Conservation (phyloP, 306 rosid genomes). For the Begonia peltatifolia region DNA sequence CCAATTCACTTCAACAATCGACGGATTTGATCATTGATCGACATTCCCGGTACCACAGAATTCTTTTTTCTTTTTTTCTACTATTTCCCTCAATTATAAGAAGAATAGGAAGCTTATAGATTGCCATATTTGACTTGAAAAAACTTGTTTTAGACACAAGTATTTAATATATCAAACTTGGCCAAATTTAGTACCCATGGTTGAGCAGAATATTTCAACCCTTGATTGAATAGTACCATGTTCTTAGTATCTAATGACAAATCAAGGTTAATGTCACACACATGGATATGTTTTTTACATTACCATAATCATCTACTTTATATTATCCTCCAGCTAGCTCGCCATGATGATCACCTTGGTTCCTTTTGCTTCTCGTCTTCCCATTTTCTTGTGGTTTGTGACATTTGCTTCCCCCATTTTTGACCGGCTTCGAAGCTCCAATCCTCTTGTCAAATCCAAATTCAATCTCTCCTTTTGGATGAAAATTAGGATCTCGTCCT, state of each 20-base stretch:
- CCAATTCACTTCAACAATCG: conserved; percentile 7
- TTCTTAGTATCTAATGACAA: too few relatives aligned
- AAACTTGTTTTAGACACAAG: too few relatives aligned
- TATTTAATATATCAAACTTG: too few relatives aligned
- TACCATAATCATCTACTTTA: conserved; percentile 7
- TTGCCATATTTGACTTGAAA: neutral
- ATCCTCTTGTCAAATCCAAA: conserved; percentile 43
- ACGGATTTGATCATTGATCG: conserved; percentile 8
- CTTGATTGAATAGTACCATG: too few relatives aligned
- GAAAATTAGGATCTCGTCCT: conserved; percentile 4
- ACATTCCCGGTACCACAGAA: conserved; percentile 7
- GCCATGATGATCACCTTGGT: conserved; percentile 17
- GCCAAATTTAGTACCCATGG: too few relatives aligned
- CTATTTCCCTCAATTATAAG: conserved; percentile 17
- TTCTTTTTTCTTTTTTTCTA: conserved; percentile 1
- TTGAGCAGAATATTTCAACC: too few relatives aligned
- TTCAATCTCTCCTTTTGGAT: conserved; percentile 18
- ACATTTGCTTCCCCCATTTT: conserved; percentile 18
- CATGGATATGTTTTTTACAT: too few relatives aligned
- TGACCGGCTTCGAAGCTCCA: conserved; percentile 20
- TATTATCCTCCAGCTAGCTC: conserved; percentile 11
- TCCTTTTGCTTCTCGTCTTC: conserved; percentile 26
- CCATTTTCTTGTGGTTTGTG: conserved; percentile 16
- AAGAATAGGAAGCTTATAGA: conserved; percentile 28
- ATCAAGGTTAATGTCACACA: too few relatives aligned